phyloP scores from a whole-genome alignment of 2,329 filamentous ascomycete species.

The Epichloe brachyelytri region DNA sequence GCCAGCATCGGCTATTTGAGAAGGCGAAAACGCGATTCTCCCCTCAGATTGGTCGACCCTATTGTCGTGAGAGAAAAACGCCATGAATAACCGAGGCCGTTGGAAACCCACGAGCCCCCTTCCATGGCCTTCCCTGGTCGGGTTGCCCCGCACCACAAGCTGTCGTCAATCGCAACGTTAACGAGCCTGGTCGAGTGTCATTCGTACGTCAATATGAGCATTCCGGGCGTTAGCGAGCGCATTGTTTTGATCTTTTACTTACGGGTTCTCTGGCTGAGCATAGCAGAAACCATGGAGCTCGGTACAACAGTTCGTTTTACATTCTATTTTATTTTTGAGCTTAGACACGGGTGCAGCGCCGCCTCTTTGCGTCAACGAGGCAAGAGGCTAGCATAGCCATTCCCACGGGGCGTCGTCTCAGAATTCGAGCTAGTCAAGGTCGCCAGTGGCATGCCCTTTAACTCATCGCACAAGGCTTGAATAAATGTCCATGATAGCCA shows the following conservation, averaged over 20 bases:
- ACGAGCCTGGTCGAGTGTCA: neutral
- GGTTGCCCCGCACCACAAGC: conserved; percentile 1
- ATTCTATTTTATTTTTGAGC: neutral
- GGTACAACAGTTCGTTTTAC: neutral
- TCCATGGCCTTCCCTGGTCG: neutral
- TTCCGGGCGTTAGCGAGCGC: neutral
- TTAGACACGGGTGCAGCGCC: neutral
- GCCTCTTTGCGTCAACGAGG: neutral
- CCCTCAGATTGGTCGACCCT: neutral
- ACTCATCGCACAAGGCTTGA: neutral
- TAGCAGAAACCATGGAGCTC: neutral
- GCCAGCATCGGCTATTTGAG: conserved; percentile 7
- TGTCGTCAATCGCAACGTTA: neutral
- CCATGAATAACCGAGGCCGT: neutral
- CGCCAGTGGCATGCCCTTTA: neutral
- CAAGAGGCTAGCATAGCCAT: neutral
- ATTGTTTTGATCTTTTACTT: neutral
- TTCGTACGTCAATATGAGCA: neutral
- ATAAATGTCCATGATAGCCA: no score
- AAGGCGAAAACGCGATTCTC: neutral
- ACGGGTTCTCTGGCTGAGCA: no score
- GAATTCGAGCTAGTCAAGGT: conserved; percentile 1
- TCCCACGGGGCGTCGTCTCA: conserved; percentile 1
- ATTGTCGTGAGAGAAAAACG: neutral
- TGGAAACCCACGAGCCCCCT: neutral